Percentiles rank a stretch among this genome's conserved stretches.
phyloP scores from a whole-genome alignment of 495 filamentous ascomycete species.

The Ramalina intermedia region DNA sequence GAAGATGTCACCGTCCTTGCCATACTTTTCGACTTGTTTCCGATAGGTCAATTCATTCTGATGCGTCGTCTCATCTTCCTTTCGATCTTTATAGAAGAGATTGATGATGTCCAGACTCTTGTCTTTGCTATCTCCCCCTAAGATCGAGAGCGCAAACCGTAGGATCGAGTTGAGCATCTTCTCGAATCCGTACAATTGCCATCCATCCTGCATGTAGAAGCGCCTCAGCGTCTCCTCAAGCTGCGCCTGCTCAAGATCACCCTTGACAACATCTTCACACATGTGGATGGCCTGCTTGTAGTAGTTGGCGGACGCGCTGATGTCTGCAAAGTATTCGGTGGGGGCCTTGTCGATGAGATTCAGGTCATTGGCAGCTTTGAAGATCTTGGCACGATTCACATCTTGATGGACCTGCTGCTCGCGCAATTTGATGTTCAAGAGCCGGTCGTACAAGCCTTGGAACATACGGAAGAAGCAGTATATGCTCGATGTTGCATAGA shows the following conservation, averaged over 20 bases:
- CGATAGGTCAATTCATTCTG: constrained; percentile 72
- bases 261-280: constrained; percentile 53
- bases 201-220: constrained; percentile 77
- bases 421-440: constrained; percentile 65
- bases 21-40: constrained; percentile 70
- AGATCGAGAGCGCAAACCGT: constrained; percentile 59
- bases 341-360: constrained; percentile 63
- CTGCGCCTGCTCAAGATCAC: constrained; percentile 61
- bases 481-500: constrained; percentile 81
- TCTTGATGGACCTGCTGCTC: constrained; percentile 57
- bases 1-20: constrained; percentile 84
- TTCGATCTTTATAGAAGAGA: constrained; percentile 66
- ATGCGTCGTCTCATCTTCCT: constrained; percentile 67
- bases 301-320: constrained; percentile 44
- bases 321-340: constrained; percentile 67
- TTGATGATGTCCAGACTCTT: constrained; percentile 76
- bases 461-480: constrained; percentile 90
- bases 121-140: constrained; percentile 72
- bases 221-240: constrained; percentile 83
- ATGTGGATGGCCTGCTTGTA: constrained; percentile 55
- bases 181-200: constrained; percentile 78
- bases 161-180: constrained; percentile 66
- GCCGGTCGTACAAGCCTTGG: constrained; percentile 69
- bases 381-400: constrained; percentile 49
- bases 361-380: constrained; percentile 69